A percentile compares a stretch with the other conserved stretches of the same genome.
These are phyloP conservation scores for Grigorovia transvaalensis DNA, from an alignment of 805 yeast genomes.

Conservation along the genomic window DNA sequence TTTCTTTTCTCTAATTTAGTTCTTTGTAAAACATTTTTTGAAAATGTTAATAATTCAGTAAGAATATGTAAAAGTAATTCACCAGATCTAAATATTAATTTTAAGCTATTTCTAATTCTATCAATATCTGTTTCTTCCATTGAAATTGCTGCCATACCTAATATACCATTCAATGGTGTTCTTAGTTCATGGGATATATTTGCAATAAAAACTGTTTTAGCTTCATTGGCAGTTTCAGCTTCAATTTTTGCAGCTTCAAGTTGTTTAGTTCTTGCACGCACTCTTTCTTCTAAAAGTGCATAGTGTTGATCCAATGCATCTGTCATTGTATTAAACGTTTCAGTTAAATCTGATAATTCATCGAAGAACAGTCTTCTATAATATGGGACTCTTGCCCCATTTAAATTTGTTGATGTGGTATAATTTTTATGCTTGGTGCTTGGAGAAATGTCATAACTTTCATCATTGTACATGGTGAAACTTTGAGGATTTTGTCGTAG, in stretches of 20 bases:
- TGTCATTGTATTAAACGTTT: slow-evolving; percentile 85
- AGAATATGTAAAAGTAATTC: slow-evolving; percentile 79
- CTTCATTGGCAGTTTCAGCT: slow-evolving; percentile 93
- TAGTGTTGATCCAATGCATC: slow-evolving; percentile 80
- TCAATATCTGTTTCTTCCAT: slow-evolving; percentile 70
- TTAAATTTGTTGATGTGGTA: slow-evolving; percentile 28
- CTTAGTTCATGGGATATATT: slow-evolving; percentile 89
- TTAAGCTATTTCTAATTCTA: slow-evolving; percentile 63
- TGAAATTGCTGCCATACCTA: slow-evolving; percentile 92
- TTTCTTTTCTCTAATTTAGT: slow-evolving; percentile 75
- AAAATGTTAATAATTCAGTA: slow-evolving; percentile 83
- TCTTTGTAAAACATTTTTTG: slow-evolving; percentile 77
- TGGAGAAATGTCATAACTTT: slow-evolving; percentile 2
- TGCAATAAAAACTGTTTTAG: slow-evolving; percentile 88
- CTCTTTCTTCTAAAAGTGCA: slow-evolving; percentile 77
- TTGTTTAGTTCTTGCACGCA: slow-evolving; percentile 74
- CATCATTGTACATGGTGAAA: neutral
- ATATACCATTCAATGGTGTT: slow-evolving; percentile 90
- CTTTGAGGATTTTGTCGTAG: slow-evolving; percentile 1
- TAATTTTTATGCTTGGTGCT: slow-evolving; percentile 13
- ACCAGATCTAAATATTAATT: slow-evolving; percentile 82
- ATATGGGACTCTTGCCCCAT: slow-evolving; percentile 36
- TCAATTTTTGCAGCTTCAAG: slow-evolving; percentile 78
- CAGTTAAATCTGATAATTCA: slow-evolving; percentile 80
- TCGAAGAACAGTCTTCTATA: slow-evolving; percentile 52